These are phyloP conservation scores for Plasmodium ovale DNA, from an alignment of 169 alveolate species.

Conservation along the genomic window DNA sequence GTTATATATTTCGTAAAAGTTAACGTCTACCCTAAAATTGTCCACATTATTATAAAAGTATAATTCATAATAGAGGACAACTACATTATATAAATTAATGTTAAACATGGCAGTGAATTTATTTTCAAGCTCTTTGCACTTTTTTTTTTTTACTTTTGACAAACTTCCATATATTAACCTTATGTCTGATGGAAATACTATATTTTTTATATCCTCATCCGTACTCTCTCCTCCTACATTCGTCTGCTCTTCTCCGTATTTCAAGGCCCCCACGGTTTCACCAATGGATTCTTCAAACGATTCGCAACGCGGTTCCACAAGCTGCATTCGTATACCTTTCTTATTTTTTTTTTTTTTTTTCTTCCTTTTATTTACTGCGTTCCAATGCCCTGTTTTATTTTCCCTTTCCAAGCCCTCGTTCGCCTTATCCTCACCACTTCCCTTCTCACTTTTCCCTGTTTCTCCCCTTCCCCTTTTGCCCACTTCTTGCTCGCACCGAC, in stretches of 20 bases:
- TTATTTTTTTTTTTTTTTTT: background rate
- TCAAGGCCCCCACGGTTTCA: background rate
- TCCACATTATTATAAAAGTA: conserved; percentile 30
- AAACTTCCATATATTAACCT: conserved; percentile 48
- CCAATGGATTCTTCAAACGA: too few relatives aligned
- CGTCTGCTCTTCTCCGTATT: background rate
- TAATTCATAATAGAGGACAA: conserved; percentile 44
- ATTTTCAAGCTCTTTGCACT: conserved; percentile 8
- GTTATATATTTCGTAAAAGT: conserved; percentile 47
- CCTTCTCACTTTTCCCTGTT: background rate
- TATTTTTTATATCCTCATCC: background rate
- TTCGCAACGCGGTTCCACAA: too few relatives aligned
- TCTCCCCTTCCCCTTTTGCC: background rate
- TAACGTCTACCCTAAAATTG: conserved; percentile 22
- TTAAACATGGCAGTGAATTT: conserved; percentile 1
- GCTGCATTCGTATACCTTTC: background rate
- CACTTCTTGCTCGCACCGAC: background rate
- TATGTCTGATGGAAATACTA: conserved; percentile 53
- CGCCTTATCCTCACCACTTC: background rate
- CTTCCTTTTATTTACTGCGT: background rate
- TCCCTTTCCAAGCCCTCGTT: background rate
- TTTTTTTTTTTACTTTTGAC: conserved; percentile 20
- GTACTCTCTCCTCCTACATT: background rate
- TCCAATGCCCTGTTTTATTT: background rate
- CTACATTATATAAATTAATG: conserved; percentile 11